These are phyloP conservation scores for Eimeria maxima DNA, from an alignment of 169 alveolate genomes.

Conservation along the genomic window DNA sequence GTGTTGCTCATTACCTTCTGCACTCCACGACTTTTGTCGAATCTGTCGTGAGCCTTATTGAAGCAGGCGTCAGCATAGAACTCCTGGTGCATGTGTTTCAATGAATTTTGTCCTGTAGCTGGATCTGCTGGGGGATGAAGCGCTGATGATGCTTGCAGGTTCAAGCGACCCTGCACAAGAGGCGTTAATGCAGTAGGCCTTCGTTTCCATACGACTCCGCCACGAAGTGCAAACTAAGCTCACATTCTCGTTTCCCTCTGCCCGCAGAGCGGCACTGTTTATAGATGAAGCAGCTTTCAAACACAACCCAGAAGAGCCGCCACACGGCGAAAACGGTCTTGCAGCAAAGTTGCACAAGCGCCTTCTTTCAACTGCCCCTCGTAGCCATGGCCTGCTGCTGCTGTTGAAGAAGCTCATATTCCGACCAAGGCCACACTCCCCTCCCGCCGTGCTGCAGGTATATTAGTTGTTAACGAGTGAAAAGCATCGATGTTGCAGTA, in stretches of 20 bases:
- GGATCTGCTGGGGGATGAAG: constrained; percentile 1
- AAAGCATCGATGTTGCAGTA: not conserved
- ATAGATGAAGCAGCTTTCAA: not conserved
- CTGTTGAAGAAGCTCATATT: constrained; percentile 24
- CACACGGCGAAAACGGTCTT: not conserved
- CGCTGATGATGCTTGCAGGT: too few relatives aligned
- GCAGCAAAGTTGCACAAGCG: constrained; percentile 42
- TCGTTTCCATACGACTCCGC: too few relatives aligned
- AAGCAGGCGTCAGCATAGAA: not conserved
- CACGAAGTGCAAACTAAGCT: not conserved
- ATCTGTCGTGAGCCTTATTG: constrained; percentile 11
- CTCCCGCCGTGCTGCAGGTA: not conserved
- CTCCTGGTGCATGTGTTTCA: not conserved
- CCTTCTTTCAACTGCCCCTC: not conserved
- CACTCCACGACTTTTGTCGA: constrained; percentile 11
- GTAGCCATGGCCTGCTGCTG: not conserved
- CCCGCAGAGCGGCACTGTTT: not conserved
- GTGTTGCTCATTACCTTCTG: not conserved
- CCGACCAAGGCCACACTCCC: not conserved
- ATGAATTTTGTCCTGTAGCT: not conserved
- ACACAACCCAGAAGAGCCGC: not conserved
- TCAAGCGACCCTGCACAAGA: too few relatives aligned
- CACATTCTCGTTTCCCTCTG: not conserved
- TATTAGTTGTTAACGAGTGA: too few relatives aligned
- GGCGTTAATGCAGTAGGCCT: too few relatives aligned